Percentiles rank a stretch among this genome's conserved stretches.
Evolutionary conservation across 495 filamentous ascomycete species (phyloP).

Genomic region (Amphirosellinia nigrospora): DNA sequence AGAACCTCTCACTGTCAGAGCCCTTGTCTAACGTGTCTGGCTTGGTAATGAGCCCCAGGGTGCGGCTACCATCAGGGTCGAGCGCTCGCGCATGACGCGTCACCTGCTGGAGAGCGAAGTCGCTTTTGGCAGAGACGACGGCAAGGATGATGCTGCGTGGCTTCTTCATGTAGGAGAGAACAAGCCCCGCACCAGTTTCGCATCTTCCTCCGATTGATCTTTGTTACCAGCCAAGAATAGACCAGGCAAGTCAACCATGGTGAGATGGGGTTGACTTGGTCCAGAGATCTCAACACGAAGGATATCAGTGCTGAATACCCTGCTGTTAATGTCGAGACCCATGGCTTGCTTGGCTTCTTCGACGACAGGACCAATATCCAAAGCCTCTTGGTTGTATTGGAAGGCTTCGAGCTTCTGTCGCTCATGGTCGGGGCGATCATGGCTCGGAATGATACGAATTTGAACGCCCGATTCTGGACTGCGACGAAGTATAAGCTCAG

Average conservation of each 20-base stretch:
- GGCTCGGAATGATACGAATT: too few species aligned
- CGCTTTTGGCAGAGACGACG: constrained; percentile 68
- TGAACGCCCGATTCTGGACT: too few species aligned
- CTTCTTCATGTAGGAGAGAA: constrained; percentile 66
- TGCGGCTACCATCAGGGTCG: constrained; percentile 75
- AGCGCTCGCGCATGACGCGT: constrained; percentile 74
- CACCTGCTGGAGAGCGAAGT: constrained; percentile 67
- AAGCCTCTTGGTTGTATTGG: too few species aligned
- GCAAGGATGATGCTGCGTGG: constrained; percentile 67
- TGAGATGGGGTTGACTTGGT: constrained; percentile 67
- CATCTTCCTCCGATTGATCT: constrained; percentile 41
- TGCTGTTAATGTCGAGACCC: constrained; percentile 51
- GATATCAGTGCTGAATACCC: constrained; percentile 66
- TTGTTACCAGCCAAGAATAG: constrained; percentile 63
- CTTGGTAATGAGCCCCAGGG: constrained; percentile 86
- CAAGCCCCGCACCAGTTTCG: constrained; percentile 58
- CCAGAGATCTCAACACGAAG: constrained; percentile 73
- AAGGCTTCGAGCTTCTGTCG: neutral
- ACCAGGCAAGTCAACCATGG: constrained; percentile 73
- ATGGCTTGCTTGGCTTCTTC: constrained; percentile 58
- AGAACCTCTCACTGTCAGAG: constrained; percentile 56
- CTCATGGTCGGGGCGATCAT: too few species aligned
- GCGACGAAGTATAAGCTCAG: constrained; percentile 64
- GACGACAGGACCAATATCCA: constrained; percentile 56
- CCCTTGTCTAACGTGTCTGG: constrained; percentile 66